Evolutionary conservation across 495 filamentous ascomycete species (phyloP).

Genomic region (Penicillium desertorum): DNA sequence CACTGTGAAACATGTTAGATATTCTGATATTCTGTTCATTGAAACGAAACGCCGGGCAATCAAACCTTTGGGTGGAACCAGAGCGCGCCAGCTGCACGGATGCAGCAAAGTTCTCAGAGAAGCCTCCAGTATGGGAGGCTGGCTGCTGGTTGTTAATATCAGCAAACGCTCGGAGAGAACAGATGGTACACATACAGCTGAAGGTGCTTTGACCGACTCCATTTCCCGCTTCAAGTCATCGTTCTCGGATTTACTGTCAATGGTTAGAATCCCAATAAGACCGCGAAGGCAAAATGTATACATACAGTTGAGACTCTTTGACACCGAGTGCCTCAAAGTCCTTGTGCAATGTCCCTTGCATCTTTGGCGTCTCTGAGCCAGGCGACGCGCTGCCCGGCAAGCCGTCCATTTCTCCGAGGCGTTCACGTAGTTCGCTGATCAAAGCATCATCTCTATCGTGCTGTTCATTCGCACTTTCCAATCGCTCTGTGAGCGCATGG

Average conservation of each 20-base stretch:
- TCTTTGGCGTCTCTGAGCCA: slow-evolving; percentile 40
- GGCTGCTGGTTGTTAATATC: slow-evolving; percentile 25
- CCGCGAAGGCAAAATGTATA: neutral
- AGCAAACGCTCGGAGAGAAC: neutral
- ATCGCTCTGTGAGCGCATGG: slow-evolving; percentile 53
- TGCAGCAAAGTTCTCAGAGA: slow-evolving; percentile 39
- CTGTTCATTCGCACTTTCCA: slow-evolving; percentile 54
- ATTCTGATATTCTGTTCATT: slow-evolving; percentile 4
- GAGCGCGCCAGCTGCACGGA: slow-evolving; percentile 39
- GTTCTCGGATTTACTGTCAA: slow-evolving; percentile 42
- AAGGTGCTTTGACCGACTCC: slow-evolving; percentile 37
- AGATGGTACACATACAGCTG: slow-evolving; percentile 24
- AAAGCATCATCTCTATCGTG: slow-evolving; percentile 55
- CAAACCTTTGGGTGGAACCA: slow-evolving; percentile 44
- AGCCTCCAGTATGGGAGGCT: slow-evolving; percentile 33
- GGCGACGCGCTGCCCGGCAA: slow-evolving; percentile 44
- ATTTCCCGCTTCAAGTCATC: slow-evolving; percentile 45
- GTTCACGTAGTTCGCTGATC: slow-evolving; percentile 54
- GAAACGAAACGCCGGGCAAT: neutral
- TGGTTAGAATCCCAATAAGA: slow-evolving; percentile 19
- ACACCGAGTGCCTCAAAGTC: slow-evolving; percentile 48
- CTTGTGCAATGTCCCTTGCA: slow-evolving; percentile 47
- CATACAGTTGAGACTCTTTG: slow-evolving; percentile 44
- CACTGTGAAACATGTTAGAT: slow-evolving; percentile 33
- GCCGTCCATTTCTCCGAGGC: slow-evolving; percentile 51